A percentile compares a stretch with the other conserved stretches of the same genome.
Evolutionary conservation across 1,284 basidiomycete genomes (phyloP).

Genomic region (Fistulinella cinereoalba): DNA sequence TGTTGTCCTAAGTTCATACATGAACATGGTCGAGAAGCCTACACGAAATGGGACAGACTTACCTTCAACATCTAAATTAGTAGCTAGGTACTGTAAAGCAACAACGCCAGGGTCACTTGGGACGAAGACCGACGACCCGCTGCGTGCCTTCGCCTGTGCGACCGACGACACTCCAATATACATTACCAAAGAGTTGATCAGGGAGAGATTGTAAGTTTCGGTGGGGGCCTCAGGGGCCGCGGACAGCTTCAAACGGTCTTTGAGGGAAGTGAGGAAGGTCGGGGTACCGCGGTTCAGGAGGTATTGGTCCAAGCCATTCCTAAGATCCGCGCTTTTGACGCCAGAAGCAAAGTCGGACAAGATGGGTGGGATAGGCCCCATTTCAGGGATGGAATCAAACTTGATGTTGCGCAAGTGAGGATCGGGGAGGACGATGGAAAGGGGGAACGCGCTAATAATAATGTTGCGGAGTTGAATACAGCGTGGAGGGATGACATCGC

Average conservation of each 20-base stretch:
- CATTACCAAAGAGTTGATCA: constrained; percentile 93
- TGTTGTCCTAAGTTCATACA: constrained; percentile 70
- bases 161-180: constrained; percentile 91
- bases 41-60: constrained; percentile 23
- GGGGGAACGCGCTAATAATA: constrained; percentile 95
- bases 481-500: constrained; percentile 87
- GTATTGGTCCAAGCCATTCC: constrained; percentile 77
- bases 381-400: constrained; percentile 77
- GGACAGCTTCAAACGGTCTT: constrained; percentile 70
- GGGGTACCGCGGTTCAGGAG: constrained; percentile 68
- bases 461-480: constrained; percentile 98
- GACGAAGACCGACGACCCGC: constrained; percentile 77
- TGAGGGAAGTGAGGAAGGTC: constrained; percentile 75
- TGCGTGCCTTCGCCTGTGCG: constrained; percentile 78
- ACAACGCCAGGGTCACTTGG: constrained; percentile 79
- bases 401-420: constrained; percentile 76
- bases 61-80: constrained; percentile 90
- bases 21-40: constrained; percentile 1
- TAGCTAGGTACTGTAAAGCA: constrained; percentile 77
- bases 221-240: constrained; percentile 46
- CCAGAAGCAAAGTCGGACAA: constrained; percentile 86
- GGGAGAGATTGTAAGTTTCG: constrained; percentile 82
- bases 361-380: constrained; percentile 87
- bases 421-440: constrained; percentile 81
- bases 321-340: constrained; percentile 77